These are phyloP conservation scores for Vachellia collinsii DNA, from an alignment of 306 rosid species.

Conservation along the genomic window DNA sequence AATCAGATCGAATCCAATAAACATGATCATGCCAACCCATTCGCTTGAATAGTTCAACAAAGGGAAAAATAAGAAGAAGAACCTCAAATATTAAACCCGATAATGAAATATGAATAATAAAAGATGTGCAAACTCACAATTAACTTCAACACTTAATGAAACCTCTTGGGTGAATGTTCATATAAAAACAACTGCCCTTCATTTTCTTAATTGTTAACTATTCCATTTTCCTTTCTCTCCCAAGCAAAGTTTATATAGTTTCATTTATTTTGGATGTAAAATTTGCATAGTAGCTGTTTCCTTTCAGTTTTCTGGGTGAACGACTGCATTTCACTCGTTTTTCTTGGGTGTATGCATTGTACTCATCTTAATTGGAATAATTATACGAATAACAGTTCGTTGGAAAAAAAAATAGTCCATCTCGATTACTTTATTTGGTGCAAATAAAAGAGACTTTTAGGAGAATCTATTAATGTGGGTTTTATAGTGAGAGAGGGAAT, in stretches of 20 bases:
- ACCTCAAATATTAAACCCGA: background rate
- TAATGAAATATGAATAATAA: background rate
- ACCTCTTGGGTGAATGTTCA: background rate
- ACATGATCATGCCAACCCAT: background rate
- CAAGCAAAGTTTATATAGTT: background rate
- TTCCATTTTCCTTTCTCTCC: constrained; percentile 4
- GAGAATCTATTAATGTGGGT: too few relatives aligned
- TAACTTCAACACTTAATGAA: too few relatives aligned
- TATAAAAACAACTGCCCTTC: background rate
- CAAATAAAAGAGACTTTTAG: too few relatives aligned
- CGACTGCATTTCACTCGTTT: background rate
- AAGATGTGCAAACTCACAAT: background rate
- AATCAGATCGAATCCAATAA: background rate
- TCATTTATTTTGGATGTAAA: background rate
- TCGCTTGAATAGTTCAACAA: background rate
- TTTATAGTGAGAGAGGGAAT: too few relatives aligned
- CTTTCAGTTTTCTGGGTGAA: background rate
- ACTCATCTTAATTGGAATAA: background rate
- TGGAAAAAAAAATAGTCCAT: too few relatives aligned
- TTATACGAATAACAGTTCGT: background rate
- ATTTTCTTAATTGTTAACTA: background rate
- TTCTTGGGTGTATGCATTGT: too few relatives aligned
- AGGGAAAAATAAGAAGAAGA: background rate
- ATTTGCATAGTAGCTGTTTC: background rate
- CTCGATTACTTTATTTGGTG: background rate